Conservation (phyloP, 2,329 filamentous ascomycete genomes). For the Diplodia scrobiculata region DNA sequence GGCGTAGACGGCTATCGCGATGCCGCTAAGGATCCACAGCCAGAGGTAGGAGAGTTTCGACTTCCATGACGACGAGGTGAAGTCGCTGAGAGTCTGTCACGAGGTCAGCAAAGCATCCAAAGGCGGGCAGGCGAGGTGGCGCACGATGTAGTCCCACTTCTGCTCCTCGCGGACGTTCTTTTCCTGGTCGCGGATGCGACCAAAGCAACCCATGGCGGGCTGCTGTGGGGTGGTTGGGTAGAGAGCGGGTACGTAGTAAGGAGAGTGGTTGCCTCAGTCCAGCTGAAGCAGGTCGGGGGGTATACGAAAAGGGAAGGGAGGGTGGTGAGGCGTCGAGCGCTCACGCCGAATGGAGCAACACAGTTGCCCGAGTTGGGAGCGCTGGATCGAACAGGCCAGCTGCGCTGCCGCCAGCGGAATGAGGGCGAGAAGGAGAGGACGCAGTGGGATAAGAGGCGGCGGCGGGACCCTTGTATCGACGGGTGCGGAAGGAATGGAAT, state of each 20-base stretch:
- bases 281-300: slow-evolving; percentile 18
- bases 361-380: background rate
- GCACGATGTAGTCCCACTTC: slow-evolving; percentile 88
- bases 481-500: slow-evolving; percentile 17
- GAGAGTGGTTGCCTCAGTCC: slow-evolving; percentile 19
- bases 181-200: slow-evolving; percentile 38
- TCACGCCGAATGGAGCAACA: slow-evolving; percentile 21
- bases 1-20: slow-evolving; percentile 81
- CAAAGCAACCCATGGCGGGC: slow-evolving; percentile 29
- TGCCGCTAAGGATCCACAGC: slow-evolving; percentile 75
- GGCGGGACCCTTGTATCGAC: slow-evolving; percentile 13
- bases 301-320: background rate
- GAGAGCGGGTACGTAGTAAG: background rate
- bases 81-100: slow-evolving; percentile 63
- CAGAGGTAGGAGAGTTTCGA: slow-evolving; percentile 79
- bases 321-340: slow-evolving; percentile 9
- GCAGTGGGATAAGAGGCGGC: slow-evolving; percentile 1
- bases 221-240: slow-evolving; percentile 1
- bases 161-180: slow-evolving; percentile 50
- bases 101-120: slow-evolving; percentile 33
- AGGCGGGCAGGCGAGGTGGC: slow-evolving; percentile 39
- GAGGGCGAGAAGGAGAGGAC: background rate
- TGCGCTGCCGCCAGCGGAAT: slow-evolving; percentile 25
- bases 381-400: slow-evolving; percentile 26
- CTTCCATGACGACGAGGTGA: slow-evolving; percentile 78